Percentiles rank a stretch among this genome's conserved stretches.
phyloP scores from a whole-genome alignment of 2,329 filamentous ascomycete genomes.

The Hawksworthiomyces lignivorus region DNA sequence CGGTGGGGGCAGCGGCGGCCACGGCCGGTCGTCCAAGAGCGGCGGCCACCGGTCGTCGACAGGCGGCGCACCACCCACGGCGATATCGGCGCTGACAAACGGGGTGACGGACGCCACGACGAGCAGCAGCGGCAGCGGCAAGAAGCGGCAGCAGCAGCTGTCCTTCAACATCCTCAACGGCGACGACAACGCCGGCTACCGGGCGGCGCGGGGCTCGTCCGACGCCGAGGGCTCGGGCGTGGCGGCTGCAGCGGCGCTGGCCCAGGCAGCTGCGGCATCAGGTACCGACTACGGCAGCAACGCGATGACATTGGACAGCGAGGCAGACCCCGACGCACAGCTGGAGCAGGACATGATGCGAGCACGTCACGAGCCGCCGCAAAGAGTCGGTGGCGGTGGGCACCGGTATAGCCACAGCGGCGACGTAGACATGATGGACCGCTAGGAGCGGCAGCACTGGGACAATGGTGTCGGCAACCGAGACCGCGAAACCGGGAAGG shows the following conservation, averaged over 20 bases:
- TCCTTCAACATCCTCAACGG: constrained; percentile 13
- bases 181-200: not conserved
- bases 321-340: constrained; percentile 14
- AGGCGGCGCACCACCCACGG: constrained; percentile 8
- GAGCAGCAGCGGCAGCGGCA: not conserved
- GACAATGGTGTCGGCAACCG: too few species aligned
- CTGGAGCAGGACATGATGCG: constrained; percentile 15
- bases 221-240: constrained; percentile 5
- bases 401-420: not conserved
- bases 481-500: too few species aligned
- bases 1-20: not conserved
- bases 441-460: not conserved
- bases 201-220: not conserved
- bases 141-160: constrained; percentile 14
- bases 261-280: constrained; percentile 12
- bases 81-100: constrained; percentile 12
- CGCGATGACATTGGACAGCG: not conserved
- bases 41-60: constrained; percentile 7
- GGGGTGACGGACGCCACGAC: not conserved
- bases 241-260: constrained; percentile 10
- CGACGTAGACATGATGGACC: constrained; percentile 11
- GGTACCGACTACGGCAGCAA: not conserved
- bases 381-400: not conserved
- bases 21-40: not conserved
- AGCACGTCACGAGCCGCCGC: constrained; percentile 1